Evolutionary conservation across 441 rosid genomes (phyloP).

Genomic region (Geranium incanum): DNA sequence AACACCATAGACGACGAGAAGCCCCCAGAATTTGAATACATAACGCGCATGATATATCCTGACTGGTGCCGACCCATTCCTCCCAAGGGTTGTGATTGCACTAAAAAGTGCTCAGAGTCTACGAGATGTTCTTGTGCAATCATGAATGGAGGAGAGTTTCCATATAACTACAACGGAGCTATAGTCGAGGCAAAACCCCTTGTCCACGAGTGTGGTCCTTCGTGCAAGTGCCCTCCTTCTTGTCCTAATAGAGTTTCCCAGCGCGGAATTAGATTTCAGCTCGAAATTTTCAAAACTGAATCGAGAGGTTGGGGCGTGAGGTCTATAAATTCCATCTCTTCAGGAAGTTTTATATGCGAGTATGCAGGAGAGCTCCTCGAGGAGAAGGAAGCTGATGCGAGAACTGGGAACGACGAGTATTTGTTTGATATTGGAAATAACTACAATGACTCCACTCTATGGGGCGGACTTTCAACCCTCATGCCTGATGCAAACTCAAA

Average conservation of each 20-base stretch:
- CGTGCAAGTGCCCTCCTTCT: constrained; percentile 65
- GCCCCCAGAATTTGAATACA: constrained; percentile 58
- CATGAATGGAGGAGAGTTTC: constrained; percentile 69
- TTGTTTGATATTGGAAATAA: constrained; percentile 71
- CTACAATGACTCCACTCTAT: constrained; percentile 33
- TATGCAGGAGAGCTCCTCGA: constrained; percentile 75
- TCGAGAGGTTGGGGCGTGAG: constrained; percentile 93
- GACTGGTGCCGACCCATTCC: constrained; percentile 41
- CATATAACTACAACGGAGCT: constrained; percentile 69
- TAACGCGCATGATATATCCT: constrained; percentile 48
- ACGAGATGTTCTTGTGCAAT: constrained; percentile 49
- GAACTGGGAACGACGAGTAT: constrained; percentile 68
- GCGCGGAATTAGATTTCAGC: constrained; percentile 61
- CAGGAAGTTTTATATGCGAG: constrained; percentile 85
- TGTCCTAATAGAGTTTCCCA: constrained; percentile 77
- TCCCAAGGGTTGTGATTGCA: constrained; percentile 56
- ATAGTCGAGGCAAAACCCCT: constrained; percentile 52
- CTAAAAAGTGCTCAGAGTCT: constrained; percentile 42
- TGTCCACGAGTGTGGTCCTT: constrained; percentile 81
- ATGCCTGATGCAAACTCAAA: constrained; percentile 30
- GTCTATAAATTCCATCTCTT: constrained; percentile 63
- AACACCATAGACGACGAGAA: constrained; percentile 62
- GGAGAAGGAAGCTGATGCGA: constrained; percentile 70
- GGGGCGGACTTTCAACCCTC: constrained; percentile 41
- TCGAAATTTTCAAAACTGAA: constrained; percentile 76